phyloP scores from a whole-genome alignment of 345 rosid genomes.

The Bruguiera gymnorhiza region DNA sequence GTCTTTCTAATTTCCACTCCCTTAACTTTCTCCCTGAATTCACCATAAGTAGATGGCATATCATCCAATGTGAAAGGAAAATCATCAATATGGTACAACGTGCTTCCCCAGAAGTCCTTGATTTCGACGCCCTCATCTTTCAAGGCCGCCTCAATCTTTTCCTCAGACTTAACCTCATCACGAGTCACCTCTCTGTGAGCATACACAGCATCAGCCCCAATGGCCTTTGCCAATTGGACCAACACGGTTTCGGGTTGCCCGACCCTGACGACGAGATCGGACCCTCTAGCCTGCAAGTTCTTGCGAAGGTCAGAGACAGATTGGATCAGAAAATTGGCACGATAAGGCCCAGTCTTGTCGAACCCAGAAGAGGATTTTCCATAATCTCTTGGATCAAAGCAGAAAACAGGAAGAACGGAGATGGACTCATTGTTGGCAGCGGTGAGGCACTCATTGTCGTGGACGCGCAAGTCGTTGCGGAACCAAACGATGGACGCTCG shows the following conservation, averaged over 20 bases:
- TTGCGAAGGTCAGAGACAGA: slow-evolving; percentile 86
- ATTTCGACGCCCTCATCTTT: slow-evolving; percentile 88
- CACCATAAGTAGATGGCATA: slow-evolving; percentile 73
- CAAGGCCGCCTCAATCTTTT: slow-evolving; percentile 73
- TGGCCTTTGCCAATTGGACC: slow-evolving; percentile 72
- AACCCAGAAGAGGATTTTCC: slow-evolving; percentile 87
- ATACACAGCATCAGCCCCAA: slow-evolving; percentile 89
- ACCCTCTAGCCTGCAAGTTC: slow-evolving; percentile 80
- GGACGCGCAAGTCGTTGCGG: slow-evolving; percentile 91
- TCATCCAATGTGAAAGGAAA: slow-evolving; percentile 83
- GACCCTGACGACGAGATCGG: slow-evolving; percentile 83
- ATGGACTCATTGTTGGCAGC: slow-evolving; percentile 77
- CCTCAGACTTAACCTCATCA: slow-evolving; percentile 83
- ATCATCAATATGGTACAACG: slow-evolving; percentile 87
- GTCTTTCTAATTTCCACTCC: slow-evolving; percentile 82
- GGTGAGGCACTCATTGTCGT: slow-evolving; percentile 84
- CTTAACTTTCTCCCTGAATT: slow-evolving; percentile 69
- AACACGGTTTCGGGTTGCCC: slow-evolving; percentile 82
- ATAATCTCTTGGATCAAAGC: slow-evolving; percentile 94
- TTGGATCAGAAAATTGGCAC: slow-evolving; percentile 75
- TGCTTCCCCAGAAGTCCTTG: slow-evolving; percentile 95
- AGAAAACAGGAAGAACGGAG: slow-evolving; percentile 86
- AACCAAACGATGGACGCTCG: slow-evolving; percentile 87
- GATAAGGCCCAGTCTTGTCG: slow-evolving; percentile 78
- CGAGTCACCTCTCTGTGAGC: slow-evolving; percentile 87